Base-by-base conservation (phyloP, 352 stramenopile species). In the Pythium diclinum region DNA sequence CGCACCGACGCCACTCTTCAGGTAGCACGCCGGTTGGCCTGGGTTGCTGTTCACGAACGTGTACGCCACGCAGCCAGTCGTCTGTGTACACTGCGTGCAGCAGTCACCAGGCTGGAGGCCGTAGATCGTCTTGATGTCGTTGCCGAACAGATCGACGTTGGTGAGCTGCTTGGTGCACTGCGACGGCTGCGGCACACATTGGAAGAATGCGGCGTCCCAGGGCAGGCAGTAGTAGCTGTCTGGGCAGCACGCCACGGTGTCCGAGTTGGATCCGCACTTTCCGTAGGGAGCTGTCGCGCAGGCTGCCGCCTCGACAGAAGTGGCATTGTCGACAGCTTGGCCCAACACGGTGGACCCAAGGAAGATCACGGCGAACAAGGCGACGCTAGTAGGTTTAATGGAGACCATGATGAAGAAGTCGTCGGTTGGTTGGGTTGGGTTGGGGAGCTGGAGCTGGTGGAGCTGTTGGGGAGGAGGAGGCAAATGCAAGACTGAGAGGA, bases 161-260 rank as follows among this genome's bases (percentile, higher is more conserved):
- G 69, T 70, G n/a, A 67, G 34, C 61, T 81, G 75, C 21, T 55
- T 55, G 11, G 61, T 70, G 68, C 78, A 86, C 56, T 76, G 52
- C 19, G 49, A 8, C 5, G 78, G 75, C 6, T 60, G 23, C 14
- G 65, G 32, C 46, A 79, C 62, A 60, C 78, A 86, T 62, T 86
- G 78, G 69, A 76, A 82, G 64, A 77, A 74, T 30, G 49, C 57
- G 0, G 69, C 36, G 66, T 81, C 68, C 74, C 77, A 85, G 1
- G 77, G 74, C 58, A 77, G 74, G 63, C 77, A 85, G 73, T 83
- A 85, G 48, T 74, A 67, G 33, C 62, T 67, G 10, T 46, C 59
- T 2, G 74, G 68, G 16, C 77, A 85, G 68, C 77, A 87, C 21
- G 46, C 55, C 3, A 72, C 57, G n/a, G 59, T 65, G 16, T 21